Conservation (phyloP, 1,284 basidiomycete genomes). For the Ustilago lituana region DNA sequence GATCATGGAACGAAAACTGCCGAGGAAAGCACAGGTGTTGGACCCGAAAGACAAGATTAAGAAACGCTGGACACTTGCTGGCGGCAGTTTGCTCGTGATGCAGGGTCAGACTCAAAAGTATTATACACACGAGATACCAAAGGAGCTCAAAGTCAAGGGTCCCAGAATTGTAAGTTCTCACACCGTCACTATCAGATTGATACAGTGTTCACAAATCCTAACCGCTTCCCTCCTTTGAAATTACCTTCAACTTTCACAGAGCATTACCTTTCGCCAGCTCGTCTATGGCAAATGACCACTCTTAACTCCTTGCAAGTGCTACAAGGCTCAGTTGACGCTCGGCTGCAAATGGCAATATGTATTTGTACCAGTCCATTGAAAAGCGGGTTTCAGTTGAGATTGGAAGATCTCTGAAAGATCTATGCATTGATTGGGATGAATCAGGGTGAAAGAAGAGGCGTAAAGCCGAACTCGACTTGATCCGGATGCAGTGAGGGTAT, state of each 20-base stretch:
- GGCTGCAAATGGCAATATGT: too few relatives aligned
- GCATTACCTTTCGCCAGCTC: slow-evolving; percentile 53
- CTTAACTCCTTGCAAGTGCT: too few relatives aligned
- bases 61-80: slow-evolving; percentile 68
- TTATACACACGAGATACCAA: slow-evolving; percentile 69
- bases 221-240: not conserved
- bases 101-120: slow-evolving; percentile 71
- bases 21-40: slow-evolving; percentile 2
- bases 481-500: not conserved
- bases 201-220: too few relatives aligned
- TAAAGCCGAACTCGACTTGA: too few relatives aligned
- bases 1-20: slow-evolving; percentile 68
- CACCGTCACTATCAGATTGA: too few relatives aligned
- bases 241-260: slow-evolving; percentile 12
- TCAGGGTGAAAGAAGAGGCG: not conserved
- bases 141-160: slow-evolving; percentile 52
- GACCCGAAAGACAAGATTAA: slow-evolving; percentile 14
- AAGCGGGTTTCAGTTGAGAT: too few relatives aligned
- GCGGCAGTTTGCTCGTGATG: slow-evolving; percentile 72
- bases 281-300: slow-evolving; percentile 33
- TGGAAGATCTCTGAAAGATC: too few relatives aligned
- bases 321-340: too few relatives aligned
- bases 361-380: too few relatives aligned
- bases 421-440: not conserved
- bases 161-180: slow-evolving; percentile 42